These are phyloP conservation scores for Vitis labrusca DNA, from an alignment of 164 flowering plant species.

Conservation along the genomic window DNA sequence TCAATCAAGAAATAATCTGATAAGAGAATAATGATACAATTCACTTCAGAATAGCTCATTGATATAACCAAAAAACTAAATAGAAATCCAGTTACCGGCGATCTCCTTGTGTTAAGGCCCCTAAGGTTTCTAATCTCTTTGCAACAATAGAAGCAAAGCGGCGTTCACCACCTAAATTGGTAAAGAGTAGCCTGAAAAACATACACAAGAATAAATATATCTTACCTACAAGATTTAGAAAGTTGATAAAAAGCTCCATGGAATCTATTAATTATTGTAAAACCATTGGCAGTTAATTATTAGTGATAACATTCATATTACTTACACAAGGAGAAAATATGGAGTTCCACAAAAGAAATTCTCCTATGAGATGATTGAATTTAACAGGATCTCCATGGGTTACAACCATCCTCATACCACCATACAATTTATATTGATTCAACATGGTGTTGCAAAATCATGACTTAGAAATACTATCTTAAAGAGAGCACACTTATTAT, in stretches of 20 bases:
- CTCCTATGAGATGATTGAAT: neutral
- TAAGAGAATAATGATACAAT: neutral
- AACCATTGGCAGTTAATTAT: neutral
- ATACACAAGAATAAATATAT: neutral
- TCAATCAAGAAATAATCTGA: neutral
- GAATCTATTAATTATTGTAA: neutral
- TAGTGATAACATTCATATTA: neutral
- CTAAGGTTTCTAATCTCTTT: conserved; percentile 92
- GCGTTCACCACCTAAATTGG: conserved; percentile 97
- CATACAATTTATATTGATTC: neutral
- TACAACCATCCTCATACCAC: neutral
- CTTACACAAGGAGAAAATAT: neutral
- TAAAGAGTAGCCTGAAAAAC: conserved; percentile 71
- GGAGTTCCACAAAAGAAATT: neutral
- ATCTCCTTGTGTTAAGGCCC: conserved; percentile 97
- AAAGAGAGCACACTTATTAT: neutral
- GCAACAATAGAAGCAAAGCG: conserved; percentile 99
- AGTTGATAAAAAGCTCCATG: neutral
- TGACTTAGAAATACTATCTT: neutral
- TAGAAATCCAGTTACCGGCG: conserved; percentile 52
- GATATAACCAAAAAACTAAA: neutral
- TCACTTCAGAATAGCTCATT: neutral
- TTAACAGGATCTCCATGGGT: neutral
- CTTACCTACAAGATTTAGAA: neutral
- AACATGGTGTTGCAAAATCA: no score